A percentile compares a stretch with the other conserved stretches of the same genome.
Conservation (phyloP, 495 filamentous ascomycete species). For the Penicillium flavigenum region DNA sequence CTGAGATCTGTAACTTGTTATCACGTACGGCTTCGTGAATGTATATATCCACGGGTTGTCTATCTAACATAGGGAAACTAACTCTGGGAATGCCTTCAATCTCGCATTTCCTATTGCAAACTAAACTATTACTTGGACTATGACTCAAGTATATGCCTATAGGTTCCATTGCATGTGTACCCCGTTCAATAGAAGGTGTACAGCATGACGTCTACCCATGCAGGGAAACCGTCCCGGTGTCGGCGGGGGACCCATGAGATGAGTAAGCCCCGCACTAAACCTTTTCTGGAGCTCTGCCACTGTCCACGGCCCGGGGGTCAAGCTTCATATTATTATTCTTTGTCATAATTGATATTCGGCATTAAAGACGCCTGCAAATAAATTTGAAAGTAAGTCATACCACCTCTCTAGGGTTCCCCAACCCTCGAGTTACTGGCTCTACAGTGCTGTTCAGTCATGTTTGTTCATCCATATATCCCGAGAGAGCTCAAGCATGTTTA, state of each 20-base stretch:
- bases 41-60: too few relatives aligned
- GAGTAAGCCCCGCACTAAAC: constrained; percentile 25
- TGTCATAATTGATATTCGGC: not conserved
- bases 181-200: not conserved
- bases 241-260: constrained; percentile 11
- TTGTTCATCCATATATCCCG: not conserved
- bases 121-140: not conserved
- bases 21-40: too few relatives aligned
- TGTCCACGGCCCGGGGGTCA: too few relatives aligned
- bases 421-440: not conserved
- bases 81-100: not conserved
- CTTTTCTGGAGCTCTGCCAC: not conserved
- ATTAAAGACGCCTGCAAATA: not conserved
- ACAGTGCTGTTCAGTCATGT: not conserved
- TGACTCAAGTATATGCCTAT: not conserved
- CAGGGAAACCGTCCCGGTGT: not conserved
- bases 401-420: not conserved
- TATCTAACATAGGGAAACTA: not conserved
- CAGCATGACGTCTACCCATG: constrained; percentile 12
- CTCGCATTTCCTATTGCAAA: not conserved
- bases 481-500: not conserved
- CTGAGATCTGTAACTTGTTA: too few relatives aligned
- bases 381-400: not conserved
- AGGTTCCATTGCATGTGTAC: not conserved
- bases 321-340: not conserved